Evolutionary conservation across 257 asterid genomes (phyloP), one percentile per base, ranked within the genome.

Genomic region (Knoxia roxburghii): DNA sequence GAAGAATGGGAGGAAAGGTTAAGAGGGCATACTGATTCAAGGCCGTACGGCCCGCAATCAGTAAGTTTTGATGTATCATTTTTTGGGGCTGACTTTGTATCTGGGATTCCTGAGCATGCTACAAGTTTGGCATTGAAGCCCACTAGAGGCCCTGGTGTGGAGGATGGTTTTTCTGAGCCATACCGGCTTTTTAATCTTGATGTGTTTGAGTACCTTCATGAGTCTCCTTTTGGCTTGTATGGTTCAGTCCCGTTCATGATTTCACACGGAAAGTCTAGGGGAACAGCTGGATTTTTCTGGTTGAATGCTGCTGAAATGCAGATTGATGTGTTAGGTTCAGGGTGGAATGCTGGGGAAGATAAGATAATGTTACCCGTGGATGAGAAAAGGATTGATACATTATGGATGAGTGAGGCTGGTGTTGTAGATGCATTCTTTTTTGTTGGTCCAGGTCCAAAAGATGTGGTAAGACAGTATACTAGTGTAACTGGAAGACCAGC

Each of bases 231-330:
- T 43, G 99, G 99, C 65, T 87, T 94, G 24, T 94, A 94, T 79
- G 99, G 99, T 14, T 86, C 92, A 33, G 75, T 90, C 68, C 99
- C 99, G 5, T 82, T 90, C 57, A 90, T 94, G 96, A 69, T 88
- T 53, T 94, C 99, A 45, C 99, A 90, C 60, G 97, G 99, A 52
- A 88, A 81, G 63, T 72, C 80, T 5, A 67, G 95, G 23, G 96
- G 99, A n/a, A 90, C 91, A 71, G 85, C 97, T 0, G 99, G 99
- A 1, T 94, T 94, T 73, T 94, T 94, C 82, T 94, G 96, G 99
- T 79, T 94, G 74, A 94, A 87, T 82, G 96, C 97, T 78, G 99
- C 99, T 54, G 99, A 94, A 77, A 94, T 94, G 99, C 99, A 94
- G 92, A 90, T 94, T 79, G 99, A 94, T 80, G 93, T 94, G 30